Evolutionary conservation across 495 filamentous ascomycete species (phyloP).

Genomic region (Tuber borchii): DNA sequence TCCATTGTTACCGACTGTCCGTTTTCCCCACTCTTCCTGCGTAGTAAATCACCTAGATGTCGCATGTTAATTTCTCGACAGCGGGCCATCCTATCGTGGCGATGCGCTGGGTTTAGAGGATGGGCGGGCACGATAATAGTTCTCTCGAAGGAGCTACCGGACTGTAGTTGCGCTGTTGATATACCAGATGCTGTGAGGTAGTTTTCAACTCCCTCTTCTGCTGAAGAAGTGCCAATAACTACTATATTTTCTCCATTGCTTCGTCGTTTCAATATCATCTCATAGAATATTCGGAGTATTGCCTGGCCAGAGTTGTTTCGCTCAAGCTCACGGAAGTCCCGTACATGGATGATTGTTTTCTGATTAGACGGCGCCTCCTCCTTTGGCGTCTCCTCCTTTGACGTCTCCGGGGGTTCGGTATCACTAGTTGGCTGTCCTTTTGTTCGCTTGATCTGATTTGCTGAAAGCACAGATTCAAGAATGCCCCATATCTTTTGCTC

Average conservation of each 20-base stretch:
- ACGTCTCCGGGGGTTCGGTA: conserved; percentile 23
- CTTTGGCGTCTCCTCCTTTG: conserved; percentile 42
- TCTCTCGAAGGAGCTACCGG: conserved; percentile 45
- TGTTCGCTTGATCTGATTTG: conserved; percentile 36
- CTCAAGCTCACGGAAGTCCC: conserved; percentile 71
- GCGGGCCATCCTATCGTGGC: conserved; percentile 47
- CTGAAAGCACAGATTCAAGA: conserved; percentile 42
- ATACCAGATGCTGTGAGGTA: conserved; percentile 50
- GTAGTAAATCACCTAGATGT: conserved; percentile 60
- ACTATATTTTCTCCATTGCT: conserved; percentile 62
- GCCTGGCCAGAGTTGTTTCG: conserved; percentile 56
- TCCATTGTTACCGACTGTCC: conserved; percentile 25
- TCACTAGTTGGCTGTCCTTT: conserved; percentile 2
- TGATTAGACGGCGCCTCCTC: background rate
- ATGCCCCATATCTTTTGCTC: conserved; percentile 42
- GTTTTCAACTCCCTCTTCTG: conserved; percentile 44
- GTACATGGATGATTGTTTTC: conserved; percentile 64
- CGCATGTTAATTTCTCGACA: conserved; percentile 61
- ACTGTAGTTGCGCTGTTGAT: conserved; percentile 46
- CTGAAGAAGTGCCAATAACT: conserved; percentile 66
- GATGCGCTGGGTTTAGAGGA: conserved; percentile 24
- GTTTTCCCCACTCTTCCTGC: conserved; percentile 38
- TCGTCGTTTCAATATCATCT: conserved; percentile 64
- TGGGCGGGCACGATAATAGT: conserved; percentile 51
- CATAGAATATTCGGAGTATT: conserved; percentile 59